Percentiles rank a stretch among this genome's conserved stretches.
phyloP scores from a whole-genome alignment of 1,284 basidiomycete genomes.

The Papiliotrema laurentii region DNA sequence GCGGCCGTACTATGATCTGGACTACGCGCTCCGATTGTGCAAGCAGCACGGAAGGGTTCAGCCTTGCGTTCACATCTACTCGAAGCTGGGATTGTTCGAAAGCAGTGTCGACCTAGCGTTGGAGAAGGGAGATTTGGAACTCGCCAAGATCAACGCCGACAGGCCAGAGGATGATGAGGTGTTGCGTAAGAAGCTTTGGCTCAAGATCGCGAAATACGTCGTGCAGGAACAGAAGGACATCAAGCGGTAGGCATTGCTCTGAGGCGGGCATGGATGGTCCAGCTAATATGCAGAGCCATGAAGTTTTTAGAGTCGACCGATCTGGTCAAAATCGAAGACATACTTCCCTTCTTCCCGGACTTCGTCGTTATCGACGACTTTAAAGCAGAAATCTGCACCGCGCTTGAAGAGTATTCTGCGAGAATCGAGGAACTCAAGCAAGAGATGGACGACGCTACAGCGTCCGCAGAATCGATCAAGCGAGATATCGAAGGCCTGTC shows the following conservation, averaged over 20 bases:
- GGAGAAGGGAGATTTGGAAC: slow-evolving; percentile 84
- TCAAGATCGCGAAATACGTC: slow-evolving; percentile 95
- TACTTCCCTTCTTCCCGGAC: slow-evolving; percentile 98
- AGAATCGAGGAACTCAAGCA: slow-evolving; percentile 85
- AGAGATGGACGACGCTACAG: slow-evolving; percentile 95
- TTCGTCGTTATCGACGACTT: slow-evolving; percentile 99
- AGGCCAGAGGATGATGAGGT: slow-evolving; percentile 84
- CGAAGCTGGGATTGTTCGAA: slow-evolving; percentile 96
- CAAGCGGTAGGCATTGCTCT: slow-evolving; percentile 66
- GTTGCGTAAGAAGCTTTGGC: slow-evolving; percentile 89
- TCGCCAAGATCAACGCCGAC: slow-evolving; percentile 90
- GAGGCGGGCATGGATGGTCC: neutral
- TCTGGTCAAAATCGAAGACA: slow-evolving; percentile 95
- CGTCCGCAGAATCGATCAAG: slow-evolving; percentile 88
- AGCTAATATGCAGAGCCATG: slow-evolving; percentile 68
- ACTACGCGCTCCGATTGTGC: slow-evolving; percentile 91
- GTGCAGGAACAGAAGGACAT: slow-evolving; percentile 97
- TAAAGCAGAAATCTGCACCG: slow-evolving; percentile 96
- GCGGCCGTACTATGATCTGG: slow-evolving; percentile 91
- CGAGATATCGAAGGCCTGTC: slow-evolving; percentile 79
- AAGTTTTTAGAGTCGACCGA: slow-evolving; percentile 89
- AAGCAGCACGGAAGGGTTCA: slow-evolving; percentile 75
- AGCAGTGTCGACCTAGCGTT: slow-evolving; percentile 93
- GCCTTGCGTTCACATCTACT: slow-evolving; percentile 94
- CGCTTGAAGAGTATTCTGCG: slow-evolving; percentile 87